These are phyloP conservation scores for Pyrenula aspistea DNA, from an alignment of 495 filamentous ascomycete species.

Conservation along the genomic window DNA sequence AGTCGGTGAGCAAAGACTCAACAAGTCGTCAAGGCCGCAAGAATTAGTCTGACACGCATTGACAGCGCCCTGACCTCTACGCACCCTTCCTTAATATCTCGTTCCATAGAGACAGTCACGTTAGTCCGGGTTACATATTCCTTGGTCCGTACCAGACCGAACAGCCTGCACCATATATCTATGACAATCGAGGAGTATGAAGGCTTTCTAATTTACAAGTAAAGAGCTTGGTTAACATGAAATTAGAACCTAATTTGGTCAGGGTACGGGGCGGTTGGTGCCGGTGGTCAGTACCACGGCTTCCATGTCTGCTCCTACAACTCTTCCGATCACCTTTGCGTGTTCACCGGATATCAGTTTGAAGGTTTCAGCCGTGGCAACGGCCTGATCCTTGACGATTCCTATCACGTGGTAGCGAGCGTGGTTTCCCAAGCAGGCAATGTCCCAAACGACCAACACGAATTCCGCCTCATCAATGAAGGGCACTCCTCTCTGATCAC, in stretches of 20 bases:
- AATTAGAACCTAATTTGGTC: conserved; percentile 32
- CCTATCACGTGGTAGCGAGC: conserved; percentile 34
- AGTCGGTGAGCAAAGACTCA: background rate
- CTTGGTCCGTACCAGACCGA: conserved; percentile 26
- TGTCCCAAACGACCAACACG: conserved; percentile 38
- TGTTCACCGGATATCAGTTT: conserved; percentile 41
- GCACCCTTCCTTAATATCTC: conserved; percentile 23
- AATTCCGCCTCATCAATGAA: conserved; percentile 32
- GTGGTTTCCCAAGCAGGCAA: conserved; percentile 32
- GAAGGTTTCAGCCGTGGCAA: conserved; percentile 41
- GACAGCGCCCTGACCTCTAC: conserved; percentile 29
- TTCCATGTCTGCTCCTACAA: conserved; percentile 35
- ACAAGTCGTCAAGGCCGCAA: background rate
- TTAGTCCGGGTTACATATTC: conserved; percentile 31
- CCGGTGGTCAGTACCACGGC: conserved; percentile 24
- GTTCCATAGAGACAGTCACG: conserved; percentile 14
- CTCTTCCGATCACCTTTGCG: conserved; percentile 37
- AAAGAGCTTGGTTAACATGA: conserved; percentile 16
- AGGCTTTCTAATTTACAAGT: conserved; percentile 11
- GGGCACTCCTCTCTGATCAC: conserved; percentile 42
- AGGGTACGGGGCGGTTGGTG: conserved; percentile 28
- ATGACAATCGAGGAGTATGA: conserved; percentile 30
- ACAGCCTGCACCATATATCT: conserved; percentile 33
- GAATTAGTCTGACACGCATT: background rate
- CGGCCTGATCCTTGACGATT: conserved; percentile 38